phyloP scores from a whole-genome alignment of 2,329 filamentous ascomycete genomes.

The Colletotrichum horii region DNA sequence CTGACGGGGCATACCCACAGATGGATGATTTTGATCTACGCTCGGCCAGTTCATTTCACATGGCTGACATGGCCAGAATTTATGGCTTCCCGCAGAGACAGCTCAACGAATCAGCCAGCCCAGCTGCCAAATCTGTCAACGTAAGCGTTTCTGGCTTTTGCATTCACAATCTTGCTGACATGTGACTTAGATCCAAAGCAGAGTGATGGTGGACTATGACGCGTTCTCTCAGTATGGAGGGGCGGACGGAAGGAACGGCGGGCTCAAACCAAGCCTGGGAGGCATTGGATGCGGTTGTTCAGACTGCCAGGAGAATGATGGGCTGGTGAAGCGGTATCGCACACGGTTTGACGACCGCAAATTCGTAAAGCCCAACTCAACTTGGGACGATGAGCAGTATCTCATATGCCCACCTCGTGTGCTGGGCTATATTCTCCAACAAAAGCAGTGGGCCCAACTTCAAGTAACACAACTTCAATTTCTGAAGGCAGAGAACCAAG shows the following conservation, averaged over 20 bases:
- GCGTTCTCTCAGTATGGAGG: not conserved
- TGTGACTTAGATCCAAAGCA: not conserved
- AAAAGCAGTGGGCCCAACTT: constrained; percentile 23
- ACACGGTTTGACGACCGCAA: not conserved
- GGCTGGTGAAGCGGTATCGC: not conserved
- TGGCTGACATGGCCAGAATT: not conserved
- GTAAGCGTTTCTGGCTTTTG: not conserved
- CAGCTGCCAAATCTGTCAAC: not conserved
- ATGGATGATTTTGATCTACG: not conserved
- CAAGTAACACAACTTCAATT: not conserved
- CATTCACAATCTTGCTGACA: not conserved
- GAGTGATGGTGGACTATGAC: not conserved
- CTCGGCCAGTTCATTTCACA: not conserved
- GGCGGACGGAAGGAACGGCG: not conserved
- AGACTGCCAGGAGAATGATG: not conserved
- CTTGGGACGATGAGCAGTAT: constrained; percentile 12
- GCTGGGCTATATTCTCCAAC: constrained; percentile 16
- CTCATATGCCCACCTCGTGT: constrained; percentile 16
- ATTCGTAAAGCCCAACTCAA: not conserved
- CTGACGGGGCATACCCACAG: not conserved
- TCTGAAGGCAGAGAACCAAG: not conserved
- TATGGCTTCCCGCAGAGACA: not conserved
- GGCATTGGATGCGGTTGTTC: not conserved
- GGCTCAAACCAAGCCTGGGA: not conserved
- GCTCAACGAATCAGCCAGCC: not conserved